Conservation (phyloP, 441 rosid genomes). For the Gossypium gossypioides region DNA sequence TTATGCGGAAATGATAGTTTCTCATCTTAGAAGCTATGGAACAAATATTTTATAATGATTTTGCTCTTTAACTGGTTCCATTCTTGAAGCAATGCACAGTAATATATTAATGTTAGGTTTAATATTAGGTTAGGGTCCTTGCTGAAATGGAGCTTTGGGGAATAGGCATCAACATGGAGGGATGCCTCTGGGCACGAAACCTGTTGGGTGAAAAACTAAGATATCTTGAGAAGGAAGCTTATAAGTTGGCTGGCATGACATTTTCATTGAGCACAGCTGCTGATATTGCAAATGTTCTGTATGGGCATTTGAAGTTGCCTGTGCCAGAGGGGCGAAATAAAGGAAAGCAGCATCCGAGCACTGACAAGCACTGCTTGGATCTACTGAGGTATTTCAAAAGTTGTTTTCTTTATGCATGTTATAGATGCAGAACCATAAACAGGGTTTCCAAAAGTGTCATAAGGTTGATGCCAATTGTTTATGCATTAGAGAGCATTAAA, state of each 20-base stretch:
- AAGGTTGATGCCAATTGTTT: neutral
- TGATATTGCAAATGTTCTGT: slow-evolving; percentile 86
- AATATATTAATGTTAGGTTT: slow-evolving; percentile 18
- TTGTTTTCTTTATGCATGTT: neutral
- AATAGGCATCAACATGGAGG: slow-evolving; percentile 86
- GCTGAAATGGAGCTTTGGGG: slow-evolving; percentile 98
- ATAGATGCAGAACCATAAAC: neutral
- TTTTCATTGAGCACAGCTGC: slow-evolving; percentile 78
- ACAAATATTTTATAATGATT: neutral
- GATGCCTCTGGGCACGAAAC: slow-evolving; percentile 69
- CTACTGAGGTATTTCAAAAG: slow-evolving; percentile 54
- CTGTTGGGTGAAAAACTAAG: slow-evolving; percentile 64
- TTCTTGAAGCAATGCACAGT: slow-evolving; percentile 5
- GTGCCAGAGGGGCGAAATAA: slow-evolving; percentile 48
- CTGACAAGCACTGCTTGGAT: slow-evolving; percentile 87
- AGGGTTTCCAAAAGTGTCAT: slow-evolving; percentile 5
- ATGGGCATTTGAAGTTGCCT: slow-evolving; percentile 70
- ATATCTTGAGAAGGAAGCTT: slow-evolving; percentile 77
- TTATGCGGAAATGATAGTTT: neutral
- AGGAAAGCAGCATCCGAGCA: slow-evolving; percentile 88
- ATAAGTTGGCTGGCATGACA: slow-evolving; percentile 67
- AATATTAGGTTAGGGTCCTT: slow-evolving; percentile 66
- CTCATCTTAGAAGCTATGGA: neutral
- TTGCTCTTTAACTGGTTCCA: neutral
- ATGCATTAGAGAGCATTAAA: neutral